phyloP scores from a whole-genome alignment of 768 basidiomycete species.

The Leccinum olivaceopallidum region DNA sequence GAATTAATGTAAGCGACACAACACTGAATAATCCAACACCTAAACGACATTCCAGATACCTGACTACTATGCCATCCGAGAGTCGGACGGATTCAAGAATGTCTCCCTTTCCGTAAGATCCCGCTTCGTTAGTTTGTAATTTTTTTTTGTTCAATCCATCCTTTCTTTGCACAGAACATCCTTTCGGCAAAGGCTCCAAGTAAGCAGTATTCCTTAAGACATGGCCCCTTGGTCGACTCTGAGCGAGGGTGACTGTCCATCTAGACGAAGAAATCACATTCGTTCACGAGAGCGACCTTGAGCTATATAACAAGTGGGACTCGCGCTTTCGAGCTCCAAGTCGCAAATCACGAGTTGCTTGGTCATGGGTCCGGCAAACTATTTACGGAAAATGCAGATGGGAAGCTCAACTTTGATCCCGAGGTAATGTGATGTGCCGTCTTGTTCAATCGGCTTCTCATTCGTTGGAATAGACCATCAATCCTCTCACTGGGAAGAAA shows the following conservation, averaged over 20 bases:
- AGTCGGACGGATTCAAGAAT: conserved; percentile 85
- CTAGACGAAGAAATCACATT: conserved; percentile 79
- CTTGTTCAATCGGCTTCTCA: neutral
- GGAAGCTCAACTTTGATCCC: conserved; percentile 80
- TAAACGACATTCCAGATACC: conserved; percentile 53
- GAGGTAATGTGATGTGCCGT: conserved; percentile 44
- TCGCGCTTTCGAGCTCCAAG: conserved; percentile 83
- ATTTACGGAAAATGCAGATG: conserved; percentile 74
- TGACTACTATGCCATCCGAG: conserved; percentile 86
- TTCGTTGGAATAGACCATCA: conserved; percentile 58
- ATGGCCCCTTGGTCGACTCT: neutral
- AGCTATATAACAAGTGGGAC: conserved; percentile 78
- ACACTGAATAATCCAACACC: neutral
- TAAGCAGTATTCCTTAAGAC: conserved; percentile 33
- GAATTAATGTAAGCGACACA: conserved; percentile 65
- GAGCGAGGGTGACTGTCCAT: neutral
- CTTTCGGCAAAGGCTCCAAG: conserved; percentile 86
- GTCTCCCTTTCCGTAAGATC: conserved; percentile 74
- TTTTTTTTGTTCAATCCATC: neutral
- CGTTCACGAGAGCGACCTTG: conserved; percentile 75
- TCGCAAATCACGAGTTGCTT: conserved; percentile 87
- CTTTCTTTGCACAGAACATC: conserved; percentile 56
- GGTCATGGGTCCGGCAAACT: conserved; percentile 87
- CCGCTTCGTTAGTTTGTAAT: neutral
- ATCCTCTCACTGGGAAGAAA: conserved; percentile 76